phyloP scores from a whole-genome alignment of 148 eudicot species.

The Tetragonia tetragonoides region DNA sequence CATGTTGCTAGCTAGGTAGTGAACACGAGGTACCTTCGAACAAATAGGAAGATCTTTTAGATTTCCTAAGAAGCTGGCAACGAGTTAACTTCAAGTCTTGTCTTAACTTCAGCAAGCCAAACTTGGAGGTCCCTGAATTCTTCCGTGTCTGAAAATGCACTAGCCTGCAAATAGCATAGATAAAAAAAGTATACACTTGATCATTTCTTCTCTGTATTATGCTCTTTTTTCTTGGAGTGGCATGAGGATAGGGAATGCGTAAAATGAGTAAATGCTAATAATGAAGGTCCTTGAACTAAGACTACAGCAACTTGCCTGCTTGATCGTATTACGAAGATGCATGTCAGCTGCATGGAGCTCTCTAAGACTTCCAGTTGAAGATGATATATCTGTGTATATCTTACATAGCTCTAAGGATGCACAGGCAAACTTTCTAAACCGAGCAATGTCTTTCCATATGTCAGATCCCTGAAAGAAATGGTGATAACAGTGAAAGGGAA shows the following conservation, averaged over 20 bases:
- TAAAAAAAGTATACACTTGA: neutral
- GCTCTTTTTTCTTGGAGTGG: neutral
- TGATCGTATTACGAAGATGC: constrained; percentile 79
- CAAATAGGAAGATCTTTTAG: neutral
- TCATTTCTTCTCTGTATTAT: neutral
- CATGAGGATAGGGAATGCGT: too few species aligned
- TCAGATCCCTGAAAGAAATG: constrained; percentile 64
- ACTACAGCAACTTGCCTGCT: constrained; percentile 51
- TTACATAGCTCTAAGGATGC: constrained; percentile 90
- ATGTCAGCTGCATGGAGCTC: constrained; percentile 79
- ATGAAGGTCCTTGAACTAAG: neutral
- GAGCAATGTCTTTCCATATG: constrained; percentile 71
- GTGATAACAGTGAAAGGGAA: neutral
- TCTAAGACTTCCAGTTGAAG: constrained; percentile 44
- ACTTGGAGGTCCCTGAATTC: constrained; percentile 61
- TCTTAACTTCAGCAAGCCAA: constrained; percentile 54
- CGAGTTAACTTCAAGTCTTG: constrained; percentile 29
- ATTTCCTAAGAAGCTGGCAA: neutral
- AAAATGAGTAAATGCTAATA: neutral
- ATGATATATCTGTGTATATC: constrained; percentile 65
- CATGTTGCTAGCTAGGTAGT: neutral
- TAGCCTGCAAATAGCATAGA: constrained; percentile 43
- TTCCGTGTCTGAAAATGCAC: constrained; percentile 51
- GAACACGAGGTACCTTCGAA: constrained; percentile 4
- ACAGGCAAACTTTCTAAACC: constrained; percentile 74